Evolutionary conservation across 805 yeast genomes (phyloP), one percentile per base, ranked within the genome.

Genomic region (Candida oleophila): DNA sequence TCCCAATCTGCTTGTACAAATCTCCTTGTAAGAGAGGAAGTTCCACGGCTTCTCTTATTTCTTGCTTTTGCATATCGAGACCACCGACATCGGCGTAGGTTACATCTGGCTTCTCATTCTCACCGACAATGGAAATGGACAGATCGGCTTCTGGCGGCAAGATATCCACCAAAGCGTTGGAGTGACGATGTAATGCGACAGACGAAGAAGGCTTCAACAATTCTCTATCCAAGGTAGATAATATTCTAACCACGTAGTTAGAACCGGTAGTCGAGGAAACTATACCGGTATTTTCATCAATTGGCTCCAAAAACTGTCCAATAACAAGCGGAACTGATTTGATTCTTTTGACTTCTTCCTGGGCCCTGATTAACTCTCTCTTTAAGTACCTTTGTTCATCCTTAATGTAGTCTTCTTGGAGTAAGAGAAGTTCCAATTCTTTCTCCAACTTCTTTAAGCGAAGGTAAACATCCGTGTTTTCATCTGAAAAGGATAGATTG

Each of bases 31-130:
- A 87, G 60, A 94, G 78, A 11, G 99, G 99, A 57, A 94, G 77
- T 68, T 94, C 99, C 14, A 94, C 98, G 2, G 99, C 99, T 71
- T 94, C 99, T 62, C 97, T 82, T 53, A 94, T 94, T 72, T 94
- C 99, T 69, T 95, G 99, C 60, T 94, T 95, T 69, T 94, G 99
- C 96, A 94, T 90, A 67, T 94, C 99, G 64, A 94, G 76, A 36
- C 99, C 99, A 74, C 99, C 99, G 47, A 94, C 97, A 66, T 94
- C 99, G 30, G 96, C 96, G 61, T 94, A 94, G 2, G 96, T 83
- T 35, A 87, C 94, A 61, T 87, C 91, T 20, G 95, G 96, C 62
- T 87, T 88, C 69, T 95, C 96, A 58, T 89, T 87, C 38, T 92
- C 96, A 28, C 96, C 95, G 59, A 94, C 86, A 65, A 95, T 90